Evolutionary conservation across 2,329 filamentous ascomycete species (phyloP).

Genomic region (Xylariaceae sp.): DNA sequence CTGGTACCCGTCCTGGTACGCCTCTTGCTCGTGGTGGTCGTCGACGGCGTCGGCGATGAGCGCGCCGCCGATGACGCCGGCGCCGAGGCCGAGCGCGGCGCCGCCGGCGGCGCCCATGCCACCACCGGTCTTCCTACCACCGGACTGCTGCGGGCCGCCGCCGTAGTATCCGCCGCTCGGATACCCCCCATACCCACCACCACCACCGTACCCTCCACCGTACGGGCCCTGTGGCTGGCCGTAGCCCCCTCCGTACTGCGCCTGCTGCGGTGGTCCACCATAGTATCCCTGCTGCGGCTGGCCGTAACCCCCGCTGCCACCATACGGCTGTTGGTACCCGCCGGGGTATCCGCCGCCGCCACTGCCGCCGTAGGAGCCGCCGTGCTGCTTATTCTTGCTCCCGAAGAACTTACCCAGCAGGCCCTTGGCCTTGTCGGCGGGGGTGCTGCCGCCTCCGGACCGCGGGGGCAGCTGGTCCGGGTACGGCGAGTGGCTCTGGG

Average conservation of each 20-base stretch:
- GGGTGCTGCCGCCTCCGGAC: conserved; percentile 30
- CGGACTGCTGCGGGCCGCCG: conserved; percentile 29
- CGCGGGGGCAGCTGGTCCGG: conserved; percentile 49
- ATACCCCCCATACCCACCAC: conserved; percentile 21
- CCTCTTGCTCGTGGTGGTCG: conserved; percentile 59
- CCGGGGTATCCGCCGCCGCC: conserved; percentile 39
- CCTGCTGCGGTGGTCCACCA: conserved; percentile 39
- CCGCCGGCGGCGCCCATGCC: conserved; percentile 73
- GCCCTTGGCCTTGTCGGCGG: conserved; percentile 46
- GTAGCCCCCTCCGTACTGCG: conserved; percentile 32
- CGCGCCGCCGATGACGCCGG: conserved; percentile 77
- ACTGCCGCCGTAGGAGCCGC: conserved; percentile 36
- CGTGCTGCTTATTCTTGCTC: conserved; percentile 35
- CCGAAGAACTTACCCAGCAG: conserved; percentile 39
- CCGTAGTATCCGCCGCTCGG: conserved; percentile 26
- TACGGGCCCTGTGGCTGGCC: conserved; percentile 31
- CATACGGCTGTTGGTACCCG: conserved; percentile 11
- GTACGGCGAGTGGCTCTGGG: conserved; percentile 35
- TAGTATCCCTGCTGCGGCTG: conserved; percentile 42
- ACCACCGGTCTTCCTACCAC: conserved; percentile 48
- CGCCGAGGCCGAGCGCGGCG: conserved; percentile 77
- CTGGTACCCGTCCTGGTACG: conserved; percentile 56
- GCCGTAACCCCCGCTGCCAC: conserved; percentile 33
- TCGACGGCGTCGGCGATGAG: conserved; percentile 70
- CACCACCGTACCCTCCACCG: conserved; percentile 35